These are phyloP conservation scores for Kwoniella dejecticola DNA, from an alignment of 768 basidiomycete species.

Conservation along the genomic window DNA sequence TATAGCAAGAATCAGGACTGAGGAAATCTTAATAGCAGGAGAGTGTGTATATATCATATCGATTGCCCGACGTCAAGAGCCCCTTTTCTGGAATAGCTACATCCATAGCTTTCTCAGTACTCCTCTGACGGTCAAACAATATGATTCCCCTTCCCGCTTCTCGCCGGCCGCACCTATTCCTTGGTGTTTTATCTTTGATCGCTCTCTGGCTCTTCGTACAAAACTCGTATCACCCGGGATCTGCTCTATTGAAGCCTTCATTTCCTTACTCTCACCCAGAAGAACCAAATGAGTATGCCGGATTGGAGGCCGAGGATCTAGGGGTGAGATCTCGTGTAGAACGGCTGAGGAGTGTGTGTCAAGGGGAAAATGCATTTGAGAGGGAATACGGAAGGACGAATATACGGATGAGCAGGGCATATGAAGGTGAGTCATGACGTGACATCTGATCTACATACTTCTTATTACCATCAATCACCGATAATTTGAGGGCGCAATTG, in stretches of 20 bases:
- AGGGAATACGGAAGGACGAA: constrained; percentile 43
- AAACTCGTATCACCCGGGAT: constrained; percentile 17
- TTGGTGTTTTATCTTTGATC: constrained; percentile 23
- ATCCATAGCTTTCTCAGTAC: no score
- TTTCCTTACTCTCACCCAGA: not conserved
- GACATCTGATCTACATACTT: not conserved
- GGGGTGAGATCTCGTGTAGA: constrained; percentile 22
- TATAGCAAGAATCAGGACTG: no score
- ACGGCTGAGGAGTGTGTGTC: constrained; percentile 26
- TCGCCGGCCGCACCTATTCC: constrained; percentile 24
- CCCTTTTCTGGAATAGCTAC: no score
- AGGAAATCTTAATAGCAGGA: no score
- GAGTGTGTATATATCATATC: no score
- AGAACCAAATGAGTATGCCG: not conserved
- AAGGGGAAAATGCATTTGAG: constrained; percentile 32
- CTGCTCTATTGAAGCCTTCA: constrained; percentile 8
- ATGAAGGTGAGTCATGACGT: constrained; percentile 43
- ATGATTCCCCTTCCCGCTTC: constrained; percentile 23
- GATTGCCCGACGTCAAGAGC: no score
- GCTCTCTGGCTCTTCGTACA: constrained; percentile 27
- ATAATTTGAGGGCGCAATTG: no score
- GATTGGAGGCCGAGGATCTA: constrained; percentile 16
- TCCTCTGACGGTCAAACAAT: no score
- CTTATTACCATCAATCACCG: no score
- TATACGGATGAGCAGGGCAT: constrained; percentile 39